A percentile compares a stretch with the other conserved stretches of the same genome.
These are phyloP conservation scores for Dactylis glomerata DNA, from an alignment of 176 grass and related monocot genomes.

Conservation along the genomic window DNA sequence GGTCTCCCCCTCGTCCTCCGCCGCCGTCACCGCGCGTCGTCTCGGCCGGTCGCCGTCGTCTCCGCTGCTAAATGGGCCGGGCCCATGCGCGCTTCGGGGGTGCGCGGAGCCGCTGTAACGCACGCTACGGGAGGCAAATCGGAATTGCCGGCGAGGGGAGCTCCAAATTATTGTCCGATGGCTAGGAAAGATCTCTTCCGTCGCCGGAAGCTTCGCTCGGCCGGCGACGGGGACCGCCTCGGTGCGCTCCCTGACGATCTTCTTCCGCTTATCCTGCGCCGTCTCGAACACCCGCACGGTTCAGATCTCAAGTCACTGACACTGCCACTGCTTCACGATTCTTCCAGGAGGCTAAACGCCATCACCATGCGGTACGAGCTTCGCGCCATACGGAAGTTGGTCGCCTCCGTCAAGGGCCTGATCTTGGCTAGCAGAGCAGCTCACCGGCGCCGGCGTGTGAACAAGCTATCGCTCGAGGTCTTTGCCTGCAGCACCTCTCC, in stretches of 20 bases:
- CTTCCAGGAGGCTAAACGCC: background rate
- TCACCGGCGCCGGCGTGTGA: background rate
- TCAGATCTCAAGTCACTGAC: background rate
- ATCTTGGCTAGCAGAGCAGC: background rate
- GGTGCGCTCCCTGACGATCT: slow-evolving; percentile 19
- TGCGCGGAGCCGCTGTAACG: background rate
- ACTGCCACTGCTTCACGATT: background rate
- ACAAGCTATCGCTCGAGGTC: background rate
- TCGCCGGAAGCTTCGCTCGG: background rate
- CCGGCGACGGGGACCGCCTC: background rate
- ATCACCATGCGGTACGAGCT: background rate
- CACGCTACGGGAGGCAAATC: background rate
- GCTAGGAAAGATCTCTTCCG: background rate
- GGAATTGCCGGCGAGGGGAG: background rate
- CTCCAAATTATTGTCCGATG: background rate
- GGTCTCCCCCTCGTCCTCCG: background rate
- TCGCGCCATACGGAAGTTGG: background rate
- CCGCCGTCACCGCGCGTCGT: background rate
- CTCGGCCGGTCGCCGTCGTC: background rate
- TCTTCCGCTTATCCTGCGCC: background rate
- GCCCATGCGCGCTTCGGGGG: background rate
- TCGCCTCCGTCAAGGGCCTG: background rate
- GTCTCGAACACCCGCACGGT: background rate
- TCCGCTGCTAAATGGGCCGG: background rate
- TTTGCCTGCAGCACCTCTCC: background rate